These are phyloP conservation scores for Kwoniella botswanensis DNA, from an alignment of 768 basidiomycete genomes.

Conservation along the genomic window DNA sequence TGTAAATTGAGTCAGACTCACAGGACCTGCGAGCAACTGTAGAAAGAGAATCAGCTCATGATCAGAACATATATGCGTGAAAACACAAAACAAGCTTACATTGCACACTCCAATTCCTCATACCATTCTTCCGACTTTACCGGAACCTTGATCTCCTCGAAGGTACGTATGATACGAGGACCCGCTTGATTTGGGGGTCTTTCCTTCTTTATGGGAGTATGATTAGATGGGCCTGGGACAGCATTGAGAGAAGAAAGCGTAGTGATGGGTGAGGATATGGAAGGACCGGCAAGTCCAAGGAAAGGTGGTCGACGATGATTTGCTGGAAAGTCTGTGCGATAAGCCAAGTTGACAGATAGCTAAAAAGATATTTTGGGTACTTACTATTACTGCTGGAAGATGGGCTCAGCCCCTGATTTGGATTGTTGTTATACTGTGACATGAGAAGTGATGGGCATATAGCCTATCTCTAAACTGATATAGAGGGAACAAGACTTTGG, in stretches of 20 bases:
- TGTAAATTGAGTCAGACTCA: slow-evolving; percentile 15
- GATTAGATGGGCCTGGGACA: not conserved
- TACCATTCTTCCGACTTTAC: slow-evolving; percentile 49
- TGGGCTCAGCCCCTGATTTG: not conserved
- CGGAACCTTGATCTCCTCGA: slow-evolving; percentile 45
- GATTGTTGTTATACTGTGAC: slow-evolving; percentile 3
- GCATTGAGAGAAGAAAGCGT: slow-evolving; percentile 10
- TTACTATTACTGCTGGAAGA: not conserved
- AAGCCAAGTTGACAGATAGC: not conserved
- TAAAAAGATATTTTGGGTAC: not conserved
- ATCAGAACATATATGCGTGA: not conserved
- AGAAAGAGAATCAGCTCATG: too few relatives aligned
- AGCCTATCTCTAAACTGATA: not conserved
- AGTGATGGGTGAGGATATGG: slow-evolving; percentile 17
- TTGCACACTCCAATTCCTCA: slow-evolving; percentile 52
- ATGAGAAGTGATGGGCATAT: not conserved
- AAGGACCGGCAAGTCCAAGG: slow-evolving; percentile 12
- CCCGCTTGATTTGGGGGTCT: slow-evolving; percentile 7
- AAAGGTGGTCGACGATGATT: slow-evolving; percentile 10
- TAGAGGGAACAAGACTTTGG: not conserved
- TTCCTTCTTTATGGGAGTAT: slow-evolving; percentile 14
- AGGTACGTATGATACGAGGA: slow-evolving; percentile 43
- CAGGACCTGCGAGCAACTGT: slow-evolving; percentile 49
- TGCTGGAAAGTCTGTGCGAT: not conserved
- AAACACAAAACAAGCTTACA: slow-evolving; percentile 30